Percentiles rank a stretch among this genome's conserved stretches.
phyloP scores from a whole-genome alignment of 169 alveolate genomes.

The Plasmodium inui region DNA sequence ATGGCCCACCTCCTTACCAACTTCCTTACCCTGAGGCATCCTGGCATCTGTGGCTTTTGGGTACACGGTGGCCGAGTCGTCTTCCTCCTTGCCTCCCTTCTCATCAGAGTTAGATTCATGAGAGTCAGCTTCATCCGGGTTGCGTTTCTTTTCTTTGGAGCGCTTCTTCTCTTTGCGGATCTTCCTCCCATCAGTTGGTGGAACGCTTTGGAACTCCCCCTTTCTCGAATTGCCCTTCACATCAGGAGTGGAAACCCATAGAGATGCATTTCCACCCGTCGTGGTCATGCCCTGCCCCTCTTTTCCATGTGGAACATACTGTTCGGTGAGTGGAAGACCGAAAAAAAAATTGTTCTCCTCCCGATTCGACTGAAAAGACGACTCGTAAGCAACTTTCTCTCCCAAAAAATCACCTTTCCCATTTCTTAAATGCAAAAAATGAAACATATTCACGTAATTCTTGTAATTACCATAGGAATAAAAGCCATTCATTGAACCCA shows the following conservation, averaged over 20 bases:
- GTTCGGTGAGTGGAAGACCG: neutral
- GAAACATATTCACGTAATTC: constrained; percentile 2
- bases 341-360: neutral
- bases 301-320: neutral
- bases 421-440: neutral
- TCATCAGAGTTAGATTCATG: neutral
- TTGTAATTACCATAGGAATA: constrained; percentile 47
- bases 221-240: neutral
- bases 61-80: neutral
- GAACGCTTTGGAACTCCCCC: neutral
- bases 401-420: neutral
- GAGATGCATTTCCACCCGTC: neutral
- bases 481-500: constrained; percentile 50
- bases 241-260: neutral
- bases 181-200: neutral
- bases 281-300: neutral
- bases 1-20: neutral
- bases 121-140: neutral
- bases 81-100: neutral
- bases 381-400: neutral
- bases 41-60: neutral
- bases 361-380: neutral
- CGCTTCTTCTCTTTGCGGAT: neutral
- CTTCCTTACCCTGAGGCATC: neutral
- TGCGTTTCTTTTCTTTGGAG: neutral